Evolutionary conservation across 768 basidiomycete genomes (phyloP), one percentile per base, ranked within the genome.

Genomic region (Collybiopsis luxurians): DNA sequence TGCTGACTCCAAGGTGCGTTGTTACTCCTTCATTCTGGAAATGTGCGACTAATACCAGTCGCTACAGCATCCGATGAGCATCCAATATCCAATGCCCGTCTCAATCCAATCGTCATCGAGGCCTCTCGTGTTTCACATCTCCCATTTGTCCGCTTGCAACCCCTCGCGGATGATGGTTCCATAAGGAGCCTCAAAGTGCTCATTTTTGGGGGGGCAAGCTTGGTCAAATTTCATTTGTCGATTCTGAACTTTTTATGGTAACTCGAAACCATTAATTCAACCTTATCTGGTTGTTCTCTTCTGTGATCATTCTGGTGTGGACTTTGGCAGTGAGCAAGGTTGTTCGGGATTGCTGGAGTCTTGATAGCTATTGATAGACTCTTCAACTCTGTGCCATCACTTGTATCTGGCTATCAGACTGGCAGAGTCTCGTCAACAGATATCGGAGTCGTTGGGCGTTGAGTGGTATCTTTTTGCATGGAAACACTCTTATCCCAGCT

Each of bases 161-260:
- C 76, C 6, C 80, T 83, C 77, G 81, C 80, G 1, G 82, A 84
- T 52, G 80, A 79, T 43, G 81, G 82, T 50, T 81, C 80, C 64
- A 78, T 79, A 27, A 51, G 34, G 36, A 24, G 55, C 27, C 31
- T 61, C 27, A 55, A 55, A 27, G 13, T 6, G 30, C 23, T 4
- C 36, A 52, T 2, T 61, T 61, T 39, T 30, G 36, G 24, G 53
- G 51, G 11, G 11, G 46, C 17, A 59, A 12, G 30, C 23, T 21
- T 42, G n/a, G 17, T 10, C 24, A 7, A 9, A 30, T 23, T 24
- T 23, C 0, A 27, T 11, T 38, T 10, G 19, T 2, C 5, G 26
- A 21, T 24, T 6, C 1, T 38, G 4, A 15, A 26, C 50, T 28
- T 26, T 17, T 56, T 63, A 27, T 46, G 61, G 55, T 63, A 71